These are phyloP conservation scores for Chaetothyriales sp. DNA, from an alignment of 2,329 filamentous ascomycete species.

Conservation along the genomic window DNA sequence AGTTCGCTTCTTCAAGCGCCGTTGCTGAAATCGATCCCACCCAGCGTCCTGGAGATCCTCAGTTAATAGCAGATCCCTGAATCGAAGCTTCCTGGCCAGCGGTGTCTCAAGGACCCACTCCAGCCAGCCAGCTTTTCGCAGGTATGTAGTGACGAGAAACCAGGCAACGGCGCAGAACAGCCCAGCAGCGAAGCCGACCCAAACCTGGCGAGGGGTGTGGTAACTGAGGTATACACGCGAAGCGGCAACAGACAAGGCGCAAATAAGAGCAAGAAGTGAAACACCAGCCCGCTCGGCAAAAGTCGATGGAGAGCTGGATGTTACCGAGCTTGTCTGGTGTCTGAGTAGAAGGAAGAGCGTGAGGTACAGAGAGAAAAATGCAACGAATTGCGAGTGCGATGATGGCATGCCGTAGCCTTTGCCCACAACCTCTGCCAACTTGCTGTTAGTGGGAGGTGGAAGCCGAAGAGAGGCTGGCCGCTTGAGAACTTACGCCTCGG, in stretches of 20 bases:
- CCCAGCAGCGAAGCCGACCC: constrained; percentile 64
- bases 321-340: constrained; percentile 33
- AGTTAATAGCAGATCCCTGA: constrained; percentile 71
- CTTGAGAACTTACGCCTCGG: constrained; percentile 50
- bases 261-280: constrained; percentile 43
- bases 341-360: constrained; percentile 72
- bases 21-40: constrained; percentile 59
- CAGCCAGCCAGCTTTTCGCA: constrained; percentile 56
- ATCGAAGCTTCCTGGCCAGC: constrained; percentile 50
- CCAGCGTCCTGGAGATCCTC: constrained; percentile 85
- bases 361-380: constrained; percentile 78
- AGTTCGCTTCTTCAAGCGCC: not conserved
- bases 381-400: constrained; percentile 88
- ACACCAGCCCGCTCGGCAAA: constrained; percentile 45
- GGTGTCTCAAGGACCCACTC: constrained; percentile 57
- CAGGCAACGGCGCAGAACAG: constrained; percentile 57
- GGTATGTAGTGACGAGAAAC: constrained; percentile 58
- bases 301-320: constrained; percentile 26
- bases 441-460: not conserved
- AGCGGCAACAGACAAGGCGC: constrained; percentile 58
- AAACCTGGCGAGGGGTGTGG: constrained; percentile 75
- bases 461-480: not conserved
- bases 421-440: constrained; percentile 51
- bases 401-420: constrained; percentile 97
- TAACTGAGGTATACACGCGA: constrained; percentile 87